Base-by-base conservation (phyloP, 2,329 filamentous ascomycete species). In the Aureobasidium sp. region DNA sequence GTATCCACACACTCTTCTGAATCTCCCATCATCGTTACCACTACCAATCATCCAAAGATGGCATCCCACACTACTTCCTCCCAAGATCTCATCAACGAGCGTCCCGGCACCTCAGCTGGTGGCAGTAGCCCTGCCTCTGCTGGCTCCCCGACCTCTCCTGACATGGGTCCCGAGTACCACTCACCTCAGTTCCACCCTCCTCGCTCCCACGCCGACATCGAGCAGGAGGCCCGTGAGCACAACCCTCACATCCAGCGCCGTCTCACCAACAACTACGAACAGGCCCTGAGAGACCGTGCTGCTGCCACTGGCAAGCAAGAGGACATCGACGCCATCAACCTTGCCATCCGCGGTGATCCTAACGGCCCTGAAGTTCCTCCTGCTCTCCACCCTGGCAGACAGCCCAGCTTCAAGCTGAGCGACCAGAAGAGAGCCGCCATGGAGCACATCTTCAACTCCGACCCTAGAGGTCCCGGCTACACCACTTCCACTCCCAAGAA, bases 351-450 rank as follows among this genome's bases (percentile, higher is more conserved):
- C 41, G 62, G 61, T 37, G 62, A 54, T 8, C 37, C 44, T 7
- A 45, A 14, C 36, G 58, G n/a, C 41, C 36, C 59, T 13, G 50
- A 54, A 11, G 59, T 48, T n/a, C 64, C 55, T 63, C 66, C 68
- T 44, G 64, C 62, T 32, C 53, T 61, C 13, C 8, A 30, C 32
- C 25, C 25, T 8, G 45, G 45, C 2, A 64, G 68, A 36, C 62
- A 67, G 61, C 69, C 68, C 61, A 71, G 69, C 59, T 73, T 67
- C 65, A 69, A 66, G 51, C 63, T 64, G 64, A 62, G 63, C 14
- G 70, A 73, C 55, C 63, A 66, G 64, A 72, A 70, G 65, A 65
- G 72, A 8, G 63, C 66, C 29, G 59, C 65, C 51, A 69, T 70
- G 64, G 68, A 70, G 65, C 61, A 65, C 48, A 66, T 70, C 62